Evolutionary conservation across 2,329 filamentous ascomycete species (phyloP), one percentile per base, ranked within the genome.

Genomic region (Exophiala sp.): DNA sequence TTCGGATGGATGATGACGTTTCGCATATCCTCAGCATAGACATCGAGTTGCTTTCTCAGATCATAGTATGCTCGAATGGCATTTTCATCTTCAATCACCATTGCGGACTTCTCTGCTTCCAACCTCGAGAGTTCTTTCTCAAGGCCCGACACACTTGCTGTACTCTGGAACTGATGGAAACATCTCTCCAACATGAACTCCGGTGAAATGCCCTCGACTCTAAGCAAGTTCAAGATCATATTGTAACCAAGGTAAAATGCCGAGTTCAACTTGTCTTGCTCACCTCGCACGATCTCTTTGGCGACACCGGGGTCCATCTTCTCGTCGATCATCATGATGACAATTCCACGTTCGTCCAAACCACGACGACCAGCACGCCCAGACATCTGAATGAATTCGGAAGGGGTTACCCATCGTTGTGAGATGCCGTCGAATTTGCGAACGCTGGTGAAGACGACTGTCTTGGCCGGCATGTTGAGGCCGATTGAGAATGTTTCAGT

Each of bases 241-340:
- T 99, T 99, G 78, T 99, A 99, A 32, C 94, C 91, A 12, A 99
- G 81, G 69, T 99, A 89, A 74, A 99, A 99, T 1, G 94, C 94
- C 3, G 94, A 97, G 73, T 97, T 97, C 29, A 99, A 84, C 63
- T 91, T 91, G 71, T 99, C 95, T 71, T 99, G 94, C 67, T 96
- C 88, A 62, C 94, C 94, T 49, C 94, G 90, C 10, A 99, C 94
- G 64, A 99, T 96, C 60, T 89, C 86, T 72, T 95, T 95, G 39
- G 94, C 92, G n/a, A 87, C 85, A 2, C 89, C 85, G 1, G 94
- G 94, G 66, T 99, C 94, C 76, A 99, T 92, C 74, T 94, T 90
- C 70, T 95, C 89, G 67, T 95, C 88, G 58, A 99, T 88, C 92
- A 99, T 97, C 90, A 99, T 97, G 70, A 99, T 97, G 63, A 99